phyloP scores from a whole-genome alignment of 345 rosid genomes.

The Eucalyptus curtisii region DNA sequence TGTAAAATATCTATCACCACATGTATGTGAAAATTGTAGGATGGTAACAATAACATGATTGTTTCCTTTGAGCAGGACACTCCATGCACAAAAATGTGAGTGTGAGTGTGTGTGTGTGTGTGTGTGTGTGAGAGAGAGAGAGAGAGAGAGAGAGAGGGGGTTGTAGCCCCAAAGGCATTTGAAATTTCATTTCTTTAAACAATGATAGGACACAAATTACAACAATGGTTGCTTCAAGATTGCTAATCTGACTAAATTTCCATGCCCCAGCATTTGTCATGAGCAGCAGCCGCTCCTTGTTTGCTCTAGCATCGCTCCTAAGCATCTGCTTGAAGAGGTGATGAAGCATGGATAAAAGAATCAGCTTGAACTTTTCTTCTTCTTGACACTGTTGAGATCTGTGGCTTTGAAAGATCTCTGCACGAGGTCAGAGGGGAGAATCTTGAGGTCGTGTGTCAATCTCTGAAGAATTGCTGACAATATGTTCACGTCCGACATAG shows the following conservation, averaged over 20 bases:
- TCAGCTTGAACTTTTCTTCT: conserved; percentile 29
- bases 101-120: background rate
- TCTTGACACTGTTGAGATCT: conserved; percentile 16
- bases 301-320: background rate
- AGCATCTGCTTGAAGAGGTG: background rate
- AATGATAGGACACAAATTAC: background rate
- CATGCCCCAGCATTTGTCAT: background rate
- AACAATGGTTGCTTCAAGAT: background rate
- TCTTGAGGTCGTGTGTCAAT: conserved; percentile 48
- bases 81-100: background rate
- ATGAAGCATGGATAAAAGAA: background rate
- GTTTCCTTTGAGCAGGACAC: background rate
- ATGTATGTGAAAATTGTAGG: background rate
- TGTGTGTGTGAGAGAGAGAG: too few relatives aligned
- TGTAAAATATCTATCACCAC: background rate
- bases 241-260: background rate
- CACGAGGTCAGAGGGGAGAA: conserved; percentile 35
- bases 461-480: conserved; percentile 55
- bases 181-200: background rate
- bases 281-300: background rate
- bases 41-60: background rate
- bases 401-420: conserved; percentile 28
- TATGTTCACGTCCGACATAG: conserved; percentile 66
- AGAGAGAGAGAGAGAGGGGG: background rate
- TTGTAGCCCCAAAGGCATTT: background rate